Evolutionary conservation across 805 yeast species (phyloP).

Genomic region (Yamadazyma akitaensis): DNA sequence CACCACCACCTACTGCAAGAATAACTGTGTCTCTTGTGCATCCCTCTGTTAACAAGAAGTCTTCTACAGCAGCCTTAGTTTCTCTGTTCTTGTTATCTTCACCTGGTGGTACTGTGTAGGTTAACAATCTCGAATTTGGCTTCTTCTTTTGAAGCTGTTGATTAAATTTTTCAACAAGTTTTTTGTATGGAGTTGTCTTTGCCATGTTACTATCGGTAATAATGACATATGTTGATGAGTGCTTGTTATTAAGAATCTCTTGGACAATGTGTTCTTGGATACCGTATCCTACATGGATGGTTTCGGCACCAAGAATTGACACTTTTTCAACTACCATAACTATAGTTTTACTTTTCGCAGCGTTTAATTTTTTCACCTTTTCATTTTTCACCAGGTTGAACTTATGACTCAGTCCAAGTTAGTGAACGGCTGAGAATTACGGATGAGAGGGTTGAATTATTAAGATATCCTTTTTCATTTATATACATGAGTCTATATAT

Average conservation of each 20-base stretch:
- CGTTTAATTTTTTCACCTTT: not conserved
- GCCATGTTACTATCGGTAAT: conserved; percentile 82
- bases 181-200: conserved; percentile 57
- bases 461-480: not conserved
- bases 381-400: not conserved
- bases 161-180: conserved; percentile 43
- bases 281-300: conserved; percentile 87
- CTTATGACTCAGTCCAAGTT: not conserved
- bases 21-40: conserved; percentile 96
- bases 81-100: conserved; percentile 85
- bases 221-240: conserved; percentile 89
- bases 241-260: conserved; percentile 56
- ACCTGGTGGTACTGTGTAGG: conserved; percentile 84
- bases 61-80: conserved; percentile 92
- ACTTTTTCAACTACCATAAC: conserved; percentile 46
- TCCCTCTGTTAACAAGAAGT: conserved; percentile 72
- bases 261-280: conserved; percentile 70
- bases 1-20: conserved; percentile 96
- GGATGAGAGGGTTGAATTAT: not conserved
- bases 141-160: conserved; percentile 31
- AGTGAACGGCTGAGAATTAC: too few relatives aligned
- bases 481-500: conserved; percentile 10
- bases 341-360: conserved; percentile 1
- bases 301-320: conserved; percentile 73
- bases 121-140: conserved; percentile 62